Conservation (phyloP, 2,329 filamentous ascomycete species). For the Pestalotiopsis sp. region DNA sequence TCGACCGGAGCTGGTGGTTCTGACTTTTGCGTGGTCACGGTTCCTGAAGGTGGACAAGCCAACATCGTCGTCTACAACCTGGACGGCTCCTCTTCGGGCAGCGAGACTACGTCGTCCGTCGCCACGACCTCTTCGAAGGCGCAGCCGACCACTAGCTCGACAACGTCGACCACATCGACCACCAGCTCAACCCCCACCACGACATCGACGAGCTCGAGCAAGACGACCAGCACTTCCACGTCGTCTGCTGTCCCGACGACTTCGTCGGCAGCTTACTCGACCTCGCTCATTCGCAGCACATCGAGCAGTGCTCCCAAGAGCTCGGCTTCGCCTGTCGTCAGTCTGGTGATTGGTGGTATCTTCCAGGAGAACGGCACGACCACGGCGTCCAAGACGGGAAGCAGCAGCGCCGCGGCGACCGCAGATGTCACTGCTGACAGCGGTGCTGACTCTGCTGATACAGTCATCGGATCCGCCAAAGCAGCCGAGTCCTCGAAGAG, state of each 20-base stretch:
- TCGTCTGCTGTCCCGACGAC: slow-evolving; percentile 22
- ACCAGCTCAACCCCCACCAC: neutral
- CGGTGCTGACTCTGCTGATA: neutral
- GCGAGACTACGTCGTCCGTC: slow-evolving; percentile 23
- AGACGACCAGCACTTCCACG: slow-evolving; percentile 19
- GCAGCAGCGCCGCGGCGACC: slow-evolving; percentile 21
- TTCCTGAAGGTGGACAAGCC: slow-evolving; percentile 66
- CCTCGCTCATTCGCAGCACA: slow-evolving; percentile 19
- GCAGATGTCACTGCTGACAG: slow-evolving; percentile 30
- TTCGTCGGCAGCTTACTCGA: slow-evolving; percentile 11
- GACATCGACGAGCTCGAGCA: slow-evolving; percentile 23
- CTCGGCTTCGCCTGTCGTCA: slow-evolving; percentile 16
- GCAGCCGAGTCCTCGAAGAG: slow-evolving; percentile 43
- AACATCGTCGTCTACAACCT: slow-evolving; percentile 65
- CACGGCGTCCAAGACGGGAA: slow-evolving; percentile 17
- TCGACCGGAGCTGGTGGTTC: slow-evolving; percentile 68
- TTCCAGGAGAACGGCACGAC: slow-evolving; percentile 55
- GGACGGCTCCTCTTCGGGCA: slow-evolving; percentile 42
- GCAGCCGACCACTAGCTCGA: slow-evolving; percentile 16
- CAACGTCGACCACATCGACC: slow-evolving; percentile 16
- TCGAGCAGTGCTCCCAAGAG: slow-evolving; percentile 14
- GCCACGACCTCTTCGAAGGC: slow-evolving; percentile 33
- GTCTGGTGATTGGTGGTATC: slow-evolving; percentile 42
- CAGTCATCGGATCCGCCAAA: slow-evolving; percentile 24
- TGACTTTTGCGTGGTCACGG: slow-evolving; percentile 77